Evolutionary conservation across 768 basidiomycete species (phyloP).

Genomic region (Russula virescens): DNA sequence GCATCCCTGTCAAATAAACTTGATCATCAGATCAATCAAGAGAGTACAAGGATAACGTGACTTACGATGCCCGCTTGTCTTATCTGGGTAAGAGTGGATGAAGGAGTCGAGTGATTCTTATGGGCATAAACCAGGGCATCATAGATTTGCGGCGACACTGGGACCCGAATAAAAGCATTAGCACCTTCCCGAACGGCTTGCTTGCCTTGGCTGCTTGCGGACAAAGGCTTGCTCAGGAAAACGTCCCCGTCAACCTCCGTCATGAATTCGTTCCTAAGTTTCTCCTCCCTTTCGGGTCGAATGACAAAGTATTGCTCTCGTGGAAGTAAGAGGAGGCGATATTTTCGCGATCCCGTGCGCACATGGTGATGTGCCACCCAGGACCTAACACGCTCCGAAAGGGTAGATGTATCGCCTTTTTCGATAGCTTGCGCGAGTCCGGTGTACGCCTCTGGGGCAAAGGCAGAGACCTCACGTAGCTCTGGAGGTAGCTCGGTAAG

Average conservation of each 20-base stretch:
- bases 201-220: conserved; percentile 18
- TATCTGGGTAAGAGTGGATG: conserved; percentile 51
- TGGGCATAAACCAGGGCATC: conserved; percentile 65
- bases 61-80: conserved; percentile 57
- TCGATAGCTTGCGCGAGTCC: conserved; percentile 45
- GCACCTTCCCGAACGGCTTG: conserved; percentile 30
- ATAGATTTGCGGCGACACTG: conserved; percentile 62
- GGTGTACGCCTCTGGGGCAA: conserved; percentile 50
- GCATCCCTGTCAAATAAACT: conserved; percentile 39
- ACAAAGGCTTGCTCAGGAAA: conserved; percentile 16
- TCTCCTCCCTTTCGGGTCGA: conserved; percentile 45
- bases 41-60: conserved; percentile 10
- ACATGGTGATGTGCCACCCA: conserved; percentile 60
- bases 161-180: conserved; percentile 53
- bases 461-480: conserved; percentile 54
- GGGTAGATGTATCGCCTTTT: conserved; percentile 29
- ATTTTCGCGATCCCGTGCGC: conserved; percentile 53
- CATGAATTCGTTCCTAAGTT: conserved; percentile 43
- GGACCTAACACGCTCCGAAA: conserved; percentile 40
- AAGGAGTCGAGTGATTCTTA: conserved; percentile 48
- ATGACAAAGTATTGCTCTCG: conserved; percentile 54
- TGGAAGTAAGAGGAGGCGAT: conserved; percentile 52
- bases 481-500: conserved; percentile 46
- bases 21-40: not conserved
- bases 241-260: conserved; percentile 36